phyloP scores from a whole-genome alignment of 192 early-diverging fungal species.

The Backusella australiensis region DNA sequence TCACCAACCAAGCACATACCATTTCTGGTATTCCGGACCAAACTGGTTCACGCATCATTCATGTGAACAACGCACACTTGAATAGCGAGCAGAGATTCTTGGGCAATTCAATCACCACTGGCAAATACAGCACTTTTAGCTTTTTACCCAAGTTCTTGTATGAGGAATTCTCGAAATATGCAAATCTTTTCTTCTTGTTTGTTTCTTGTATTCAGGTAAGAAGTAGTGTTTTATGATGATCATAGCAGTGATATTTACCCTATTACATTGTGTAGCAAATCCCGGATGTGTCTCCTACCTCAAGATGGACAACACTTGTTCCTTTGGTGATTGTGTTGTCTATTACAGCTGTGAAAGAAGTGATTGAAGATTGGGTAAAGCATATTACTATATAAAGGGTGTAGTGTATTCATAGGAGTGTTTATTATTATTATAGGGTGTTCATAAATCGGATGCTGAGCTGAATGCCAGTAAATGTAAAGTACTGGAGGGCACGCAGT shows the following conservation, averaged over 20 bases:
- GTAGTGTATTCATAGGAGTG: neutral
- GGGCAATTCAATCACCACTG: conserved; percentile 90
- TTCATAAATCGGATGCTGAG: conserved; percentile 68
- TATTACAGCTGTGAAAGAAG: conserved; percentile 91
- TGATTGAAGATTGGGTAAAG: conserved; percentile 80
- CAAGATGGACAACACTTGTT: conserved; percentile 83
- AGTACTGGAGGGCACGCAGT: conserved; percentile 58
- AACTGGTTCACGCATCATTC: conserved; percentile 67
- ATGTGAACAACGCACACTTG: conserved; percentile 80
- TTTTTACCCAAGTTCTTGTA: conserved; percentile 94
- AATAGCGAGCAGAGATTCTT: conserved; percentile 82
- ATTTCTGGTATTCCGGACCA: conserved; percentile 13
- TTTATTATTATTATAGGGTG: conserved; percentile 6
- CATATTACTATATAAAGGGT: neutral
- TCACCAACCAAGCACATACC: neutral
- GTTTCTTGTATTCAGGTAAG: conserved; percentile 89
- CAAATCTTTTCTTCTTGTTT: conserved; percentile 98
- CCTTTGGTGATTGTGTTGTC: conserved; percentile 80
- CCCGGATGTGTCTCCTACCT: conserved; percentile 89
- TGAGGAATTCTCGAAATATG: conserved; percentile 98
- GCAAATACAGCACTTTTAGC: conserved; percentile 90
- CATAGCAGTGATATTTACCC: neutral
- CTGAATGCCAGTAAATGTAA: conserved; percentile 66
- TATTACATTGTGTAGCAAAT: conserved; percentile 72
- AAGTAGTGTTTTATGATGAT: neutral